A percentile compares a stretch with the other conserved stretches of the same genome.
These are phyloP conservation scores for Petunia axillaris DNA, from an alignment of 257 asterid species.

Conservation along the genomic window DNA sequence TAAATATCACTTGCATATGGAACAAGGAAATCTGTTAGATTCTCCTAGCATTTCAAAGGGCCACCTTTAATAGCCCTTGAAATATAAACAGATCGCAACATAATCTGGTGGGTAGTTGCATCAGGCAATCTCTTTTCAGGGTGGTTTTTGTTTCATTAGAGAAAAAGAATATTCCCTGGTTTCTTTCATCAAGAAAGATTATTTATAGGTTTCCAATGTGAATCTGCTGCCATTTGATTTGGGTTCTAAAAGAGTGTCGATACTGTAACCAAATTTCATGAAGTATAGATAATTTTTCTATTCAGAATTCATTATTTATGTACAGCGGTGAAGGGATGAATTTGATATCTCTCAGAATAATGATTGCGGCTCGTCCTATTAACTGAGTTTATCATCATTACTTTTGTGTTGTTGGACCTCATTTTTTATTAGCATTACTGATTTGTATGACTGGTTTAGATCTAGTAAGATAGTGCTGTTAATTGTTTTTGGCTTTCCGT, in stretches of 20 bases:
- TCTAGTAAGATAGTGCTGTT: neutral
- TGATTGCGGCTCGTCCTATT: too few species aligned
- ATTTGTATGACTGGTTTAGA: neutral
- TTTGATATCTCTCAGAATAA: too few species aligned
- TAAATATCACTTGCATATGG: conserved; percentile 10
- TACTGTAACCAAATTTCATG: neutral
- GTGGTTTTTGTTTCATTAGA: neutral
- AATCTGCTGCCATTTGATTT: conserved; percentile 6
- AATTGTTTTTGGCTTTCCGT: neutral
- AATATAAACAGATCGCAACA: neutral
- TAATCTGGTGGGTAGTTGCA: conserved; percentile 16
- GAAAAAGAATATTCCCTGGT: neutral
- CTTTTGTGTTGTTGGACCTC: neutral
- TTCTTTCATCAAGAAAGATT: neutral
- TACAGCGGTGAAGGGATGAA: too few species aligned
- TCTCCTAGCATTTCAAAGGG: neutral
- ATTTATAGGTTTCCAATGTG: neutral
- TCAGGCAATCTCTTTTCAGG: conserved; percentile 11
- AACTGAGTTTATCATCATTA: neutral
- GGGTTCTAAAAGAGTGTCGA: neutral
- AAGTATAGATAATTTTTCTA: neutral
- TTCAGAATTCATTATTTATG: neutral
- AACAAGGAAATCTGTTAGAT: neutral
- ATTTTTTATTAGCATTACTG: neutral
- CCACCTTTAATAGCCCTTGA: conserved; percentile 8